Evolutionary conservation across 116 monocot genomes (phyloP).

Genomic region (Zostera marina): DNA sequence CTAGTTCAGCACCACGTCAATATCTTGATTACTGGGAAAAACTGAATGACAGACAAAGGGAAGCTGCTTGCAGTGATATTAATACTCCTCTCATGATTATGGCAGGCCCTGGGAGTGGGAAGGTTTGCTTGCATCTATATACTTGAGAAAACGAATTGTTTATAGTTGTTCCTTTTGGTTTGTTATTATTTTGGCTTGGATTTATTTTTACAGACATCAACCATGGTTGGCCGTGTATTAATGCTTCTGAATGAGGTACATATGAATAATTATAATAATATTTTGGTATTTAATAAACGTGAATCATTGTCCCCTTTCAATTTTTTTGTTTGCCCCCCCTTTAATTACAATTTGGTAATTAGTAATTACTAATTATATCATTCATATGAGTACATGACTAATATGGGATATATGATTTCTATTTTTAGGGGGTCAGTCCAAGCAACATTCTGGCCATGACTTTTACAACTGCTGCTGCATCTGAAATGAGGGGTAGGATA

Average conservation of each 20-base stretch:
- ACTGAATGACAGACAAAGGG: constrained; percentile 71
- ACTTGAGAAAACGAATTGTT: not conserved
- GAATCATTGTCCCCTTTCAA: not conserved
- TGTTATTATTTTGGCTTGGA: not conserved
- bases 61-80: constrained; percentile 65
- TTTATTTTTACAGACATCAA: constrained; percentile 35
- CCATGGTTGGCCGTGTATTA: constrained; percentile 88
- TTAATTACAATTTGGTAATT: no score
- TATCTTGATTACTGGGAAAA: constrained; percentile 49
- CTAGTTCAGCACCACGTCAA: constrained; percentile 19
- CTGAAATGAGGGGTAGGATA: constrained; percentile 88
- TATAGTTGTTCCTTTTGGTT: not conserved
- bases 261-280: not conserved
- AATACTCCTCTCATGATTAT: constrained; percentile 68
- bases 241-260: constrained; percentile 75
- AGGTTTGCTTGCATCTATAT: constrained; percentile 20
- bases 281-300: not conserved
- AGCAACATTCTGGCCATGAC: constrained; percentile 83
- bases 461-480: constrained; percentile 81
- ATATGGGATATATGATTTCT: not conserved
- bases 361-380: no score
- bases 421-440: constrained; percentile 41
- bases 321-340: no score
- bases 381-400: no score
- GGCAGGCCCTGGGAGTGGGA: constrained; percentile 91